Percentiles rank a stretch among this genome's conserved stretches.
Conservation (phyloP, 805 yeast species). For the Groenewaldozyma salmanticensis region DNA sequence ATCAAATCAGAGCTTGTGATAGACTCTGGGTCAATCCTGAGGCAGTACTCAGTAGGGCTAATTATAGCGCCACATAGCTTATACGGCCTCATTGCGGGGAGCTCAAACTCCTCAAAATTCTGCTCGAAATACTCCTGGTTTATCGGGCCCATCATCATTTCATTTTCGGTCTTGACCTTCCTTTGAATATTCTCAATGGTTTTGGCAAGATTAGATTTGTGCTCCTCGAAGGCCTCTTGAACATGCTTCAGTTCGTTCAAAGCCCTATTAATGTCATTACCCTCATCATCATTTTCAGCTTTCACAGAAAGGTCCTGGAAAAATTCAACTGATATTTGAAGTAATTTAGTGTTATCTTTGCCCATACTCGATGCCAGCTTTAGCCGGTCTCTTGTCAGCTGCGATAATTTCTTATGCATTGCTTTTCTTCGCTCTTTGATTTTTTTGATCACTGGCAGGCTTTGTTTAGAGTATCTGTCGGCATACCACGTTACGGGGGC, state of each 20-base stretch:
- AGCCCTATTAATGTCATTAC: slow-evolving; percentile 5
- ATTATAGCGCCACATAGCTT: slow-evolving; percentile 13
- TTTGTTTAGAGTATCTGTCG: slow-evolving; percentile 13
- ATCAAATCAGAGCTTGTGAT: slow-evolving; percentile 7
- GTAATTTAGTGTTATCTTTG: slow-evolving; percentile 13
- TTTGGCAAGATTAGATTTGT: slow-evolving; percentile 4
- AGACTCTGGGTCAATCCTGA: slow-evolving; percentile 3
- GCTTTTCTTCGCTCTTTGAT: slow-evolving; percentile 6
- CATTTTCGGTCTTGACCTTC: neutral
- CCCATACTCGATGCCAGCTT: slow-evolving; percentile 13
- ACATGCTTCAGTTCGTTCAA: slow-evolving; percentile 7
- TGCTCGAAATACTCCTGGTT: slow-evolving; percentile 1
- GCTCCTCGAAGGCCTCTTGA: slow-evolving; percentile 3
- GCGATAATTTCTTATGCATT: slow-evolving; percentile 9
- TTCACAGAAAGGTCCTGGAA: slow-evolving; percentile 3
- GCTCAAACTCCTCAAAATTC: slow-evolving; percentile 8
- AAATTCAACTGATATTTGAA: slow-evolving; percentile 8
- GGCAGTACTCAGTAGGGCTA: slow-evolving; percentile 17
- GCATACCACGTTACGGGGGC: slow-evolving; percentile 17
- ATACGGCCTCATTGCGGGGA: slow-evolving; percentile 14
- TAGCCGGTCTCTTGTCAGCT: slow-evolving; percentile 8
- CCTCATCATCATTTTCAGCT: slow-evolving; percentile 1
- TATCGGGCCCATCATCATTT: slow-evolving; percentile 10
- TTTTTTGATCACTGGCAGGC: slow-evolving; percentile 5
- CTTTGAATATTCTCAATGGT: slow-evolving; percentile 3